Evolutionary conservation across 2,329 filamentous ascomycete species (phyloP).

Genomic region (Tetracladium maxilliforme): DNA sequence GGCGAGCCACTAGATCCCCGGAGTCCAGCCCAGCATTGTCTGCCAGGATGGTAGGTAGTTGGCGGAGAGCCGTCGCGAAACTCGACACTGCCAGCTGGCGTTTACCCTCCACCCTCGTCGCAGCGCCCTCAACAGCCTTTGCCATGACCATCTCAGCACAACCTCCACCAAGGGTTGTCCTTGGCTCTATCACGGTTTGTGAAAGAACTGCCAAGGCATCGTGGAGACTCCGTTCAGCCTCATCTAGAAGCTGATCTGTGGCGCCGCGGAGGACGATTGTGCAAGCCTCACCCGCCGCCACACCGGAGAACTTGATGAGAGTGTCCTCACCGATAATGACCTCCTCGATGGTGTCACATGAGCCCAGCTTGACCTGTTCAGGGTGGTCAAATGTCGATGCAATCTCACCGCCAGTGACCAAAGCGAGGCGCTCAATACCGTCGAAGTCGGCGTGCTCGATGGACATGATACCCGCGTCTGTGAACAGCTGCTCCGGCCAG

Average conservation of each 20-base stretch:
- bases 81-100: slow-evolving; percentile 85
- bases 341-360: slow-evolving; percentile 93
- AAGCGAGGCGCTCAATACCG: slow-evolving; percentile 83
- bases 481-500: slow-evolving; percentile 98
- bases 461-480: slow-evolving; percentile 92
- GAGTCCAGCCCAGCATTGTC: slow-evolving; percentile 97
- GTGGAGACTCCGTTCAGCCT: slow-evolving; percentile 90
- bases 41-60: slow-evolving; percentile 89
- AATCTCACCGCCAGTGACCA: slow-evolving; percentile 96
- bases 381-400: slow-evolving; percentile 96
- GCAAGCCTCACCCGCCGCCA: slow-evolving; percentile 85
- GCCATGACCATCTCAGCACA: slow-evolving; percentile 99
- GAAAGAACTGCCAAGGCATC: slow-evolving; percentile 93
- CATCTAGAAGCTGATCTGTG: slow-evolving; percentile 91
- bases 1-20: slow-evolving; percentile 78
- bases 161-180: slow-evolving; percentile 86
- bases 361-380: slow-evolving; percentile 88
- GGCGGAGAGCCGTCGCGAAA: slow-evolving; percentile 78
- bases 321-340: slow-evolving; percentile 98
- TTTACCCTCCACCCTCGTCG: slow-evolving; percentile 91
- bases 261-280: slow-evolving; percentile 93
- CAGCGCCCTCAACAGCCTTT: slow-evolving; percentile 87
- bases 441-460: slow-evolving; percentile 99
- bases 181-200: slow-evolving; percentile 88
- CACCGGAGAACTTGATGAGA: slow-evolving; percentile 92